Evolutionary conservation across 371 early-diverging fungal genomes (phyloP).

Genomic region (Coemansia sp.): DNA sequence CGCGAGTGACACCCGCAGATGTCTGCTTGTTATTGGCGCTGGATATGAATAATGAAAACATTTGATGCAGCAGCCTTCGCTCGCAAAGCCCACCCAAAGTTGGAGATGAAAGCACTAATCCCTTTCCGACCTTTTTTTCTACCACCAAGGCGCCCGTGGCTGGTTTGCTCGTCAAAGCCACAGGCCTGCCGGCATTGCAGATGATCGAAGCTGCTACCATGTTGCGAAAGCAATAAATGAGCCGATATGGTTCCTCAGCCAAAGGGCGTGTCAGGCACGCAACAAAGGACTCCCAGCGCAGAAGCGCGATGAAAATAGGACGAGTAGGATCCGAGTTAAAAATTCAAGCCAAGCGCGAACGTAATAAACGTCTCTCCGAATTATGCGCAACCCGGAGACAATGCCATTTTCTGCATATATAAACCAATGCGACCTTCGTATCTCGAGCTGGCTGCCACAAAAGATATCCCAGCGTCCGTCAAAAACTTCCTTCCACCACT

Average conservation of each 20-base stretch:
- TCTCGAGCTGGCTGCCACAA: not conserved
- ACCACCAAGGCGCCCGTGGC: not conserved
- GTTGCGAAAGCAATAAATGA: not conserved
- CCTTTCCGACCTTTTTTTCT: not conserved
- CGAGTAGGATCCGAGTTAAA: not conserved
- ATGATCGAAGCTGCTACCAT: not conserved
- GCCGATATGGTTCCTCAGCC: too few relatives aligned
- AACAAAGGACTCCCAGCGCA: not conserved
- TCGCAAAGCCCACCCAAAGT: not conserved
- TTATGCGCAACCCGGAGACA: not conserved
- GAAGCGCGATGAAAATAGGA: not conserved
- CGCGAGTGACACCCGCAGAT: not conserved
- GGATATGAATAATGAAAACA: not conserved
- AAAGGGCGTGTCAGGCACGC: conserved; percentile 2
- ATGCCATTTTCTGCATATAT: not conserved
- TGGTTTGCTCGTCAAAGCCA: not conserved
- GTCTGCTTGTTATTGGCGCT: not conserved
- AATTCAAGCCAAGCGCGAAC: not conserved
- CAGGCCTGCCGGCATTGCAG: not conserved
- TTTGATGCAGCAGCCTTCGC: not conserved
- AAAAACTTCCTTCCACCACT: not conserved
- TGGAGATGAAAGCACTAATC: not conserved
- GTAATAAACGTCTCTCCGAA: not conserved
- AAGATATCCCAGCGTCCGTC: not conserved
- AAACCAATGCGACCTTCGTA: not conserved